phyloP scores from a whole-genome alignment of 2,329 filamentous ascomycete species.

The Zasmidium citrigriseum region DNA sequence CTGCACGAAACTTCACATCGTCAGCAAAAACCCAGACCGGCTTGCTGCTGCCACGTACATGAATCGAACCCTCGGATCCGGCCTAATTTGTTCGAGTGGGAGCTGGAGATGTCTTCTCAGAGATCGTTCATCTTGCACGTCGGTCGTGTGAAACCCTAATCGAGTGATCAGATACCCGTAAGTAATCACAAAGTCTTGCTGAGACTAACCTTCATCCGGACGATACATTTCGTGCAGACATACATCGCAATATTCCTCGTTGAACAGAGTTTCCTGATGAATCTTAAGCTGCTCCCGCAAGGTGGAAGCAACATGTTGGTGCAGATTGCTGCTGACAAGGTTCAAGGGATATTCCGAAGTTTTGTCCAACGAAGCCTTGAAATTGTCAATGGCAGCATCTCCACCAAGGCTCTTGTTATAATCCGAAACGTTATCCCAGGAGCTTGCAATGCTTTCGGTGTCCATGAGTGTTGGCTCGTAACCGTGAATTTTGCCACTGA shows the following conservation, averaged over 20 bases:
- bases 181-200: no score
- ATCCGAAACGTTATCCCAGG: no score
- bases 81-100: not conserved
- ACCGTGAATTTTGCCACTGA: not conserved
- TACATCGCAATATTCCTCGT: not conserved
- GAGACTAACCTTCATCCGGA: not conserved
- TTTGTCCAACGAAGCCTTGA: no score
- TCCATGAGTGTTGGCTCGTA: no score
- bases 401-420: no score
- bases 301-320: not conserved
- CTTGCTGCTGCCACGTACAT: not conserved
- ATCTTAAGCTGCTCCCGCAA: not conserved
- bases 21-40: not conserved
- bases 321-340: not conserved
- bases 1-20: not conserved
- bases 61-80: not conserved
- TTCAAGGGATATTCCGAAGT: no score
- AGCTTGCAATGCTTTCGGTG: no score
- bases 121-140: not conserved
- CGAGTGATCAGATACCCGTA: not conserved
- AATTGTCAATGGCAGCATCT: no score
- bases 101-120: not conserved
- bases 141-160: not conserved
- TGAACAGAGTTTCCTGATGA: not conserved
- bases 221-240: not conserved